Conservation (phyloP, 192 early-diverging fungal genomes). For the Backusella tarrabulga region DNA sequence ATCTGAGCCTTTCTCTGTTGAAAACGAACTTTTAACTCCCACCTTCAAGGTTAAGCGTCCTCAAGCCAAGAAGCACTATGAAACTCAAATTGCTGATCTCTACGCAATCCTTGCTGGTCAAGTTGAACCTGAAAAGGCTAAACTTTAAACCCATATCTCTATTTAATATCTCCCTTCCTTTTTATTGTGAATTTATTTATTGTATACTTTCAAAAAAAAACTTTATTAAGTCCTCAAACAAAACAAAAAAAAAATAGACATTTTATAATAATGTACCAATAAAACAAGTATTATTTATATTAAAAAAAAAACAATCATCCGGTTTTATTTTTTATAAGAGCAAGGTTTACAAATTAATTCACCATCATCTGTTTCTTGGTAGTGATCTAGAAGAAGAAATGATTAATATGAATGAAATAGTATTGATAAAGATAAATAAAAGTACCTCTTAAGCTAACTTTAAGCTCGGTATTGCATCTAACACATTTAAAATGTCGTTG, state of each 20-base stretch:
- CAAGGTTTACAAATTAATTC: slow-evolving; percentile 24
- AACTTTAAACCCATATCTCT: slow-evolving; percentile 2
- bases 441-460: slow-evolving; percentile 29
- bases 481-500: slow-evolving; percentile 33
- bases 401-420: neutral
- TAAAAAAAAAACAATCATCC: neutral
- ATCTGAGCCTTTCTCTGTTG: slow-evolving; percentile 63
- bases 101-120: slow-evolving; percentile 41
- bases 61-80: slow-evolving; percentile 68
- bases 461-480: slow-evolving; percentile 22
- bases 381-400: slow-evolving; percentile 14
- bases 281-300: neutral
- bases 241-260: neutral
- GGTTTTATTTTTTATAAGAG: slow-evolving; percentile 14
- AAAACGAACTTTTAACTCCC: slow-evolving; percentile 77
- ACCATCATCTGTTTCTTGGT: slow-evolving; percentile 14
- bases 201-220: neutral
- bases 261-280: neutral
- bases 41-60: slow-evolving; percentile 88
- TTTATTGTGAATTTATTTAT: neutral
- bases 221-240: neutral
- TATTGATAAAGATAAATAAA: neutral
- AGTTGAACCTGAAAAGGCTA: neutral
- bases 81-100: slow-evolving; percentile 62
- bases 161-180: slow-evolving; percentile 4